phyloP scores from a whole-genome alignment of 805 yeast genomes.

The Saccharomycopsis selenospora region DNA sequence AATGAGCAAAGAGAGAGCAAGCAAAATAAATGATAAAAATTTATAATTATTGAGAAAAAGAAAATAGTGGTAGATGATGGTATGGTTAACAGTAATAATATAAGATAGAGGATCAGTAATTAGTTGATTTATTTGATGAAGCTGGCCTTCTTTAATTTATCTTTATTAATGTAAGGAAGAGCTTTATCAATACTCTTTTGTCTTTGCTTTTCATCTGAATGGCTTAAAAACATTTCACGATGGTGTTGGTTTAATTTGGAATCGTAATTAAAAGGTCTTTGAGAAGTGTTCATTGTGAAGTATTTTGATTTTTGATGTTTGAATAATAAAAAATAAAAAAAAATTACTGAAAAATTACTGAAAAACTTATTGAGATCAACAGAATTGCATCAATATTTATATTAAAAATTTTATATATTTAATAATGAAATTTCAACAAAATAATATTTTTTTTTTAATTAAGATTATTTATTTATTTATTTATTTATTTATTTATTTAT shows the following conservation, averaged over 20 bases:
- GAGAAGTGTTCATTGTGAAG: background rate
- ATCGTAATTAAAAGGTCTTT: conserved; percentile 3
- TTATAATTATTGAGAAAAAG: no score
- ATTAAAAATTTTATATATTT: no score
- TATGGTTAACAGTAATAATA: background rate
- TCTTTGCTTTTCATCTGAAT: conserved; percentile 9
- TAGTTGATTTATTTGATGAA: conserved; percentile 2
- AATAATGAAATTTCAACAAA: no score
- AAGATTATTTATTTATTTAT: no score
- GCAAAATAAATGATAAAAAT: no score
- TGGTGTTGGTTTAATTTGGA: conserved; percentile 11
- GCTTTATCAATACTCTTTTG: conserved; percentile 10
- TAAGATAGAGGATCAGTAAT: no score
- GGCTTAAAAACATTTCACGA: conserved; percentile 5
- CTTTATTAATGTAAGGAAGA: conserved; percentile 9
- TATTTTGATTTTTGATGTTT: background rate
- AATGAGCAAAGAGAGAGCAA: no score
- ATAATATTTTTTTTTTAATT: no score
- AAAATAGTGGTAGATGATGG: no score
- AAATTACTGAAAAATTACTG: background rate
- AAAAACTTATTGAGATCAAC: background rate
- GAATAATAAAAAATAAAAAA: no score
- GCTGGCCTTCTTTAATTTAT: conserved; percentile 10
- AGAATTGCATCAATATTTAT: no score
- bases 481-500: no score